These are phyloP conservation scores for Amphirosellinia nigrospora DNA, from an alignment of 495 filamentous ascomycete genomes.

Conservation along the genomic window DNA sequence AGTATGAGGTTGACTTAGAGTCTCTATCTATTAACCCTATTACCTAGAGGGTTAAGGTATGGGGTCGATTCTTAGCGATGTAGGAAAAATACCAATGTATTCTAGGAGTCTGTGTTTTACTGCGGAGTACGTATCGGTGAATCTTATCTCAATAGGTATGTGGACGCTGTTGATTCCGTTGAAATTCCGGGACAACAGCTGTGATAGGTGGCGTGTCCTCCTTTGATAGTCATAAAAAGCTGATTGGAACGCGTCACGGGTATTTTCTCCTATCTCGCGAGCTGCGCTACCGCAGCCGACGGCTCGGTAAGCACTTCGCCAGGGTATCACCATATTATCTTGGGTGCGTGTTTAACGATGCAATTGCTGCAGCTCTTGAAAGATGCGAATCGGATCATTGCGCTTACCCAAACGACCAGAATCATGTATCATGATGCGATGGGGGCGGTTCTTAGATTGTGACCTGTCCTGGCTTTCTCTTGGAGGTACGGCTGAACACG, in stretches of 20 bases:
- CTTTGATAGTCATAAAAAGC: background rate
- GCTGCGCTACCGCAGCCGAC: background rate
- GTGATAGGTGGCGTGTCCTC: slow-evolving; percentile 1
- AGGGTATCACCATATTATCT: slow-evolving; percentile 13
- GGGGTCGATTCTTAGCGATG: background rate
- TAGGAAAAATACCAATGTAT: background rate
- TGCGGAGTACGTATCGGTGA: background rate
- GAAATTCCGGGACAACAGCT: background rate
- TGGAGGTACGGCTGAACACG: slow-evolving; percentile 11
- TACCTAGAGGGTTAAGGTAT: background rate
- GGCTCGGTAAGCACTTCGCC: slow-evolving; percentile 1
- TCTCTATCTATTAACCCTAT: background rate
- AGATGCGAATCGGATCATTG: background rate
- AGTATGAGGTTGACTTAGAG: background rate
- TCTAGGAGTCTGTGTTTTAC: background rate
- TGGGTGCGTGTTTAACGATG: background rate
- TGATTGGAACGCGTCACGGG: slow-evolving; percentile 4
- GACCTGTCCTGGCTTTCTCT: background rate
- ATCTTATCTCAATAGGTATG: background rate
- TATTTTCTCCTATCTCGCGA: background rate
- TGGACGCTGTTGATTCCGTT: background rate
- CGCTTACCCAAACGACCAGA: slow-evolving; percentile 7
- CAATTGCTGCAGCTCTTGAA: background rate
- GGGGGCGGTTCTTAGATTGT: background rate
- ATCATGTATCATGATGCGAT: background rate